Evolutionary conservation across 768 basidiomycete genomes (phyloP), one percentile per base, ranked within the genome.

Genomic region (Suillus decipiens): DNA sequence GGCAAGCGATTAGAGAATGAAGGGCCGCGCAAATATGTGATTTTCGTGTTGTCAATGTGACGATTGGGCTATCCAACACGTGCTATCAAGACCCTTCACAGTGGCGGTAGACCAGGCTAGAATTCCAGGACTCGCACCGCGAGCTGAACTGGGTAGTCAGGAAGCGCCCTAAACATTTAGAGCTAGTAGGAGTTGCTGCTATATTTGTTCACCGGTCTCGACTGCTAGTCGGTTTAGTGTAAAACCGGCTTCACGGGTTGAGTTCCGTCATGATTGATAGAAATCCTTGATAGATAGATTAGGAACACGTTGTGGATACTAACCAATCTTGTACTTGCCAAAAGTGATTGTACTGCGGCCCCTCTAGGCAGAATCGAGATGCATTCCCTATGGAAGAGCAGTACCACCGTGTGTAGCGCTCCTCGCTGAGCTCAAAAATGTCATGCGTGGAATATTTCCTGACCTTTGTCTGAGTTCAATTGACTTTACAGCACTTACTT

Each of bases 401-500:
- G 11, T 11, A 11, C 7, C 8, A 2, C 12, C 22, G 5, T 7
- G 22, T 5, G 9, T 22, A 10, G 48, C 28, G 36, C 36, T 22
- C 37, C 22, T 56, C 54, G 54, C 54, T 56, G 54, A 56, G 54
- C 54, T 56, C 36, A 24, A 56, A 56, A 56, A 24, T 2, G 8
- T 22, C 17, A 28, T 28, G 28, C 3, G 9, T 55, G 34, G 54
- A 55, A 55, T 14, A 14, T 45, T n/a, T 45, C 10, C 22, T 14
- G 22, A 56, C 37, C 19, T n/a, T 47, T 22, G 19, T 22, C 14
- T 39, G 34, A 54, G 53, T 54, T 36, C 24, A 28, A 28, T 28
- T 28, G 28, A 28, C 24, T 48, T 24, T 12, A 22, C 45, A 22
- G 19, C 8, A 45, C 19, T 42, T n/a, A 28, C 28, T 28, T 28